Conservation (phyloP, 208 protist species). For the Leishmania braziliensis region DNA sequence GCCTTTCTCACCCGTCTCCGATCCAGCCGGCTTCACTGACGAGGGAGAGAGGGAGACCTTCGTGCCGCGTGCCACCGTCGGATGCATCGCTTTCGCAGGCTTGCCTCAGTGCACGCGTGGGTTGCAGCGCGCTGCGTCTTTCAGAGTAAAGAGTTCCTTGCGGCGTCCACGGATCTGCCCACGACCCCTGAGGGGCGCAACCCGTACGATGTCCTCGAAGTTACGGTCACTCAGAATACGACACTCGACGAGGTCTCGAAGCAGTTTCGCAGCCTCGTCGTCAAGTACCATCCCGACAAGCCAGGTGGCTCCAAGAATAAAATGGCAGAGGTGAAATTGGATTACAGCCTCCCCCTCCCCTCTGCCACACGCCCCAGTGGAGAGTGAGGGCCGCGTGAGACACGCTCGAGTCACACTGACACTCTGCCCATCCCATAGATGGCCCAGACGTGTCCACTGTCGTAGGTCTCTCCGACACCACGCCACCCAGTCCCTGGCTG, state of each 20-base stretch:
- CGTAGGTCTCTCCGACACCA: too few relatives aligned
- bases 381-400: too few relatives aligned
- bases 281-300: constrained; percentile 88
- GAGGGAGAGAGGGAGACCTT: not conserved
- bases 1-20: not conserved
- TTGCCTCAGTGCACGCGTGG: constrained; percentile 10
- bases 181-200: constrained; percentile 84
- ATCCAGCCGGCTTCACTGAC: not conserved
- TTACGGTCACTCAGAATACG: constrained; percentile 71
- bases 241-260: constrained; percentile 87
- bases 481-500: too few relatives aligned
- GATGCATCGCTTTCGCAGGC: constrained; percentile 36
- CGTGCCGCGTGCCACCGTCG: not conserved
- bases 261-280: constrained; percentile 84
- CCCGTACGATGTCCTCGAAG: constrained; percentile 90
- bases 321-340: constrained; percentile 91
- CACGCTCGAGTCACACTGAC: too few relatives aligned
- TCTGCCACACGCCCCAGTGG: too few relatives aligned
- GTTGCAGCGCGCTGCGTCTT: constrained; percentile 52
- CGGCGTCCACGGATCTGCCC: constrained; percentile 76
- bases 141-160: constrained; percentile 80
- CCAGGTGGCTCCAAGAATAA: constrained; percentile 88
- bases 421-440: too few relatives aligned
- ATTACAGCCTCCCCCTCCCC: too few relatives aligned
- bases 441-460: too few relatives aligned